Percentiles rank a stretch among this genome's conserved stretches.
Evolutionary conservation across 352 stramenopile genomes (phyloP).

Genomic region (Globisporangium iwayamae): DNA sequence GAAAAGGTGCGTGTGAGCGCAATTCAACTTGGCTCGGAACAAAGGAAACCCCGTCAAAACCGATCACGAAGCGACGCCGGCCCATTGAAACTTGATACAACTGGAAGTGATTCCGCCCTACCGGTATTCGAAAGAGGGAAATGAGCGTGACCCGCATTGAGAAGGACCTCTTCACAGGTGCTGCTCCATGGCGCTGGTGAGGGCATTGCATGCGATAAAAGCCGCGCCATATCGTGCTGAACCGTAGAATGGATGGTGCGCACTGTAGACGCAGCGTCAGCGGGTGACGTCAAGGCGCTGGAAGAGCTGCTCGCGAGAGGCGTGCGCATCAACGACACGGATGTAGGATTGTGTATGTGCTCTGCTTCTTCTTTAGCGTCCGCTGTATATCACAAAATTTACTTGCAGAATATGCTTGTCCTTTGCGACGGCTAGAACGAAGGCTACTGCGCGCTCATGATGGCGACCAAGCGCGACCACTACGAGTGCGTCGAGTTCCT

Average conservation of each 20-base stretch:
- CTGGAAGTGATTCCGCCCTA: too few relatives aligned
- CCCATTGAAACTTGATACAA: neutral
- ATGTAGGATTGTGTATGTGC: conserved; percentile 20
- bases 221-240: neutral
- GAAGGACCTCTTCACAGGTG: conserved; percentile 64
- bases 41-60: conserved; percentile 11
- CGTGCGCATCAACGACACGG: conserved; percentile 50
- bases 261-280: conserved; percentile 35
- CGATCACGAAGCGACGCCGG: conserved; percentile 19
- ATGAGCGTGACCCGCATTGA: conserved; percentile 62
- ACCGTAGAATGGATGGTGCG: neutral
- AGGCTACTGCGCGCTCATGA: conserved; percentile 54
- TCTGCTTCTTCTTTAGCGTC: too few relatives aligned
- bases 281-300: conserved; percentile 35
- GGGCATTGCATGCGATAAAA: neutral
- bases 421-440: conserved; percentile 29
- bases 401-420: too few relatives aligned
- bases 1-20: neutral
- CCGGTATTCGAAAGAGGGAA: neutral
- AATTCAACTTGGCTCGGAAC: neutral
- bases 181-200: neutral
- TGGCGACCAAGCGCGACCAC: conserved; percentile 51
- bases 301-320: conserved; percentile 37
- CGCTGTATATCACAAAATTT: too few relatives aligned
- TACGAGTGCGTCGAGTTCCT: conserved; percentile 55